Base-by-base conservation (phyloP, 768 basidiomycete genomes). In the Tylopilus plumbeoviolaceoides region DNA sequence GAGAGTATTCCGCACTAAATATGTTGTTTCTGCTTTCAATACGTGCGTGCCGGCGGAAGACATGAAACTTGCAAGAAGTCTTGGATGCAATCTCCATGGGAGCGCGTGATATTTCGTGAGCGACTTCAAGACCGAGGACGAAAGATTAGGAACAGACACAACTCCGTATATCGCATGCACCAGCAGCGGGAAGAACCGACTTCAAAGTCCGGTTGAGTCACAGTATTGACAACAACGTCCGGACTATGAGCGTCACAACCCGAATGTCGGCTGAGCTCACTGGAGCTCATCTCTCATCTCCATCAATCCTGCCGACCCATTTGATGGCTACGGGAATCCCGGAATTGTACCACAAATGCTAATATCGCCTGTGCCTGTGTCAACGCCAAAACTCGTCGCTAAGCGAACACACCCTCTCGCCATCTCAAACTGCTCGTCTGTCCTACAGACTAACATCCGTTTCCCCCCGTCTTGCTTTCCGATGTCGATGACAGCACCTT, bases 391-490 rank as follows among this genome's bases (percentile, higher is more conserved):
- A 67, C 21, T 49, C 48, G 15, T 47, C 49, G 3, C 36, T 9
- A 11, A 30, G 28, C 28, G 28, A 60, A 60, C 77, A 60, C 77
- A 79, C 55, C 69, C 66, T 41, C 70, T 66, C 33, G 76, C 76
- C 74, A 79, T 79, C 62, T 79, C 77, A 7, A 74, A 59, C 67
- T 85, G 82, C 56, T 85, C 85, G 59, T 87, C 81, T 20, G 87
- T 89, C 58, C 77, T 70, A 50, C 85, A 88, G 5, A 88, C 80
- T 45, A 87, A 58, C 12, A 85, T 59, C 51, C 68, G 71, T 51
- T 65, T 72, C 21, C 59, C 60, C 11, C 43, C 59, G 9, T 62
- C 60, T 2, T 50, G 50, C 35, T 50, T 66, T 1, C 76, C 74
- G 15, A 86, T 71, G 51, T 83, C 79, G 9, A 79, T 58, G 1